These are phyloP conservation scores for Pythium rhizo-oryzae DNA, from an alignment of 352 stramenopile species.

Conservation along the genomic window DNA sequence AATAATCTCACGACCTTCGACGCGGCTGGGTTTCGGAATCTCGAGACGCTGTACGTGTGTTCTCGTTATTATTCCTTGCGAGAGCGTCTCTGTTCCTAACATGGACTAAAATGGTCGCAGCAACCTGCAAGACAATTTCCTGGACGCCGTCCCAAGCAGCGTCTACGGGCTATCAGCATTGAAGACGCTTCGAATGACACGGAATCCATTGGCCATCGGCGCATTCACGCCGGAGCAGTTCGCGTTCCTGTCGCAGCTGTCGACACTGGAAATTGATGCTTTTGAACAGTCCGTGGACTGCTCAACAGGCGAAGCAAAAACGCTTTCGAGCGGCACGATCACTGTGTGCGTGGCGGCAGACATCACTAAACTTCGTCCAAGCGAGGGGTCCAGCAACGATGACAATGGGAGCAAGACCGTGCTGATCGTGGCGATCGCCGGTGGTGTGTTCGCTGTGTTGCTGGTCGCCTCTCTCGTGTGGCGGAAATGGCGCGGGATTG, in stretches of 20 bases:
- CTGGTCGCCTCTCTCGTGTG: neutral
- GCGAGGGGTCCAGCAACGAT: neutral
- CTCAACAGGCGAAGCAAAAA: conserved; percentile 1
- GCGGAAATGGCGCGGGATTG: neutral
- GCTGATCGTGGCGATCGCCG: neutral
- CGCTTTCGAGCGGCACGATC: neutral
- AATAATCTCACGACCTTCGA: conserved; percentile 9
- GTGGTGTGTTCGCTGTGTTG: neutral
- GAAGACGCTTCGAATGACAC: conserved; percentile 6
- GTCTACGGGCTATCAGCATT: conserved; percentile 5
- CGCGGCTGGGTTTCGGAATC: conserved; percentile 9
- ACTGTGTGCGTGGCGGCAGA: conserved; percentile 15
- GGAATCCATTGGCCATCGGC: conserved; percentile 3
- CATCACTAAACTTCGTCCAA: neutral
- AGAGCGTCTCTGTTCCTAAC: too few species aligned
- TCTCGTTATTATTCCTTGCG: too few species aligned
- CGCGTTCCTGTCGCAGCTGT: conserved; percentile 8
- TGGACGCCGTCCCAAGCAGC: conserved; percentile 5
- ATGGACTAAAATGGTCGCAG: neutral
- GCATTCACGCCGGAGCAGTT: conserved; percentile 19
- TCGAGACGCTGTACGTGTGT: conserved; percentile 13
- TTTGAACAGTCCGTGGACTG: conserved; percentile 4
- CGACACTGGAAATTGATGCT: neutral
- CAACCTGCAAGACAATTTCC: conserved; percentile 9
- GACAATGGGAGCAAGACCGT: neutral